A percentile compares a stretch with the other conserved stretches of the same genome.
Evolutionary conservation across 768 basidiomycete species (phyloP).

Genomic region (Rhodotorula taiwanensis): DNA sequence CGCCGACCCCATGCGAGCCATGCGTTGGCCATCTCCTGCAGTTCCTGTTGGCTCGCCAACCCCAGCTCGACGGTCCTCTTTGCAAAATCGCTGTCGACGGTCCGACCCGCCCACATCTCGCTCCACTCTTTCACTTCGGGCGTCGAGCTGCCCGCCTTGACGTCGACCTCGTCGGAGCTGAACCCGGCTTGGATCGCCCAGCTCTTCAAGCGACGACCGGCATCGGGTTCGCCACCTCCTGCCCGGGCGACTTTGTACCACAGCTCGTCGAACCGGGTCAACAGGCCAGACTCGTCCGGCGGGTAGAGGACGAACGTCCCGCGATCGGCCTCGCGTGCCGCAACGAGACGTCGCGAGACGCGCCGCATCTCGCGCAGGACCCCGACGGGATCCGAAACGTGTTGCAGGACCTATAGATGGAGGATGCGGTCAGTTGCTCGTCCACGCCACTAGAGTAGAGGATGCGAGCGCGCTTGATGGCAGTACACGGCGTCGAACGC

Average conservation of each 20-base stretch:
- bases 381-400: conserved; percentile 48
- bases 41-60: conserved; percentile 36
- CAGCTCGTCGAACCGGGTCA: conserved; percentile 10
- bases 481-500: conserved; percentile 51
- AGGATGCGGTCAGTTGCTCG: too few species aligned
- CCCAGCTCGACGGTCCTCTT: conserved; percentile 43
- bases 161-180: conserved; percentile 40
- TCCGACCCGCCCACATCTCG: conserved; percentile 47
- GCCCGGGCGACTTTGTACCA: conserved; percentile 40
- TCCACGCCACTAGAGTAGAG: too few species aligned
- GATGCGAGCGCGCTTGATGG: conserved; percentile 44
- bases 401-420: conserved; percentile 49
- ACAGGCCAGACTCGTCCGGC: conserved; percentile 17
- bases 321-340: conserved; percentile 50
- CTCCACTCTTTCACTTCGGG: conserved; percentile 48
- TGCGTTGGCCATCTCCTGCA: conserved; percentile 37
- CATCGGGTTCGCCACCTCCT: conserved; percentile 48
- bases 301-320: conserved; percentile 46
- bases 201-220: conserved; percentile 46
- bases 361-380: conserved; percentile 52
- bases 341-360: conserved; percentile 50
- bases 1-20: conserved; percentile 44
- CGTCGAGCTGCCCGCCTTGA: conserved; percentile 46
- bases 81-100: conserved; percentile 45
- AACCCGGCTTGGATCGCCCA: conserved; percentile 48